Base-by-base conservation (phyloP, 345 rosid genomes). In the Dimocarpus longan region DNA sequence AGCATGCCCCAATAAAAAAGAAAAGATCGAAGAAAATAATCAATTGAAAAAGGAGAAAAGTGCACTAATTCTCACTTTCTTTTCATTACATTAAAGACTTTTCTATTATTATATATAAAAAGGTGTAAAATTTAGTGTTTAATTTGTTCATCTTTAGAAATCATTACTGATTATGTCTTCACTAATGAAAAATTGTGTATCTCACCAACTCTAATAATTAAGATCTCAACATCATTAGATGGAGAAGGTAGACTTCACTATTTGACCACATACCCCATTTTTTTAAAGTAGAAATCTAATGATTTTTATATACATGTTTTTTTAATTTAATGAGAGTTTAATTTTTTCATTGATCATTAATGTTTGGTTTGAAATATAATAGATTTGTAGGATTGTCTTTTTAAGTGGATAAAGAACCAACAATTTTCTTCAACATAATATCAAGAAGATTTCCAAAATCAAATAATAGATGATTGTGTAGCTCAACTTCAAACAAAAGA, bases 361-460 rank as follows among this genome's bases (percentile, higher is more conserved):
- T 32, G 62, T 39, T 69, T 22, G 67, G 44, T 75, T 46, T 75
- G 21, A 44, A 54, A 72, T 15, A 79, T 16, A 59, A 44, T 10
- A 44, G 9, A 60, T 60, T 60, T n/a, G 8, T 3, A 59, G 5
- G 12, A 6, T 59, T 59, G 37, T 54, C 1, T 54, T 54, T 54
- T 54, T 54, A 42, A 42, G 0, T 54, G 5, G 16, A 44, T 13
- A 15, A 40, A 22, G 40, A 22, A 12, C 48, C 21, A 15, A 32
- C 21, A 15, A 1, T 3, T 32, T 32, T 32, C 37, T 32, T 21
- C 67, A 42, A 74, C 57, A 16, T n/a, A 21, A 10, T 56, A 37
- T 67, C 32, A 3, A 50, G 66, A 44, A 32, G 76, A 73, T 65
- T 76, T 43, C 44, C 19, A 76, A 65, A 7, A 42, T 80, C 77